Conservation (phyloP, 2,329 filamentous ascomycete species). For the Phialemonium atrogriseum region DNA sequence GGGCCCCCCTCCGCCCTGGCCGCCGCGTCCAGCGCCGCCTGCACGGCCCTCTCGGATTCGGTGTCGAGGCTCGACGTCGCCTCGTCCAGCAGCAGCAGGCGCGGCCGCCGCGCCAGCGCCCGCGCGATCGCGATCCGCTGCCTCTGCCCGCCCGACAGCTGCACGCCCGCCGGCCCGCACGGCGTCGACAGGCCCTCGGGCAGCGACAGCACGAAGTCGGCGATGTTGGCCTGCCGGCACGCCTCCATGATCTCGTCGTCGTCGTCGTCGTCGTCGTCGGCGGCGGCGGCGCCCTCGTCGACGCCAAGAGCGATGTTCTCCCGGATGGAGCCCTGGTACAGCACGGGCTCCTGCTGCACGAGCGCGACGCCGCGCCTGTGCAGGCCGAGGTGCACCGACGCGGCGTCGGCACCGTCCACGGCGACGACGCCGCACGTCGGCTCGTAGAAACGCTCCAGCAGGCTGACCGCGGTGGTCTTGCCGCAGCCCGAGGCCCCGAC, state of each 20-base stretch:
- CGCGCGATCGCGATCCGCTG: constrained; percentile 68
- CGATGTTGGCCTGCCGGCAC: constrained; percentile 45
- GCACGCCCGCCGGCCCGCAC: constrained; percentile 59
- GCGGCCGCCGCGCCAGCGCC: constrained; percentile 58
- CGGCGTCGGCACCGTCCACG: constrained; percentile 23
- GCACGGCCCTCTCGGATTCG: constrained; percentile 57
- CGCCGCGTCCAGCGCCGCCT: constrained; percentile 47
- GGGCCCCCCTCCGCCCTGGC: constrained; percentile 56
- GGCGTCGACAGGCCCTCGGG: constrained; percentile 53
- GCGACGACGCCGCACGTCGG: constrained; percentile 26
- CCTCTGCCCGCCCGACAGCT: constrained; percentile 64
- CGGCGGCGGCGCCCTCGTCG: constrained; percentile 9
- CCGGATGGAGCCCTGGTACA: constrained; percentile 37
- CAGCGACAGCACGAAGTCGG: constrained; percentile 45
- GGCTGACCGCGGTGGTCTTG: constrained; percentile 50
- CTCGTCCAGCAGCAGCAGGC: constrained; percentile 64
- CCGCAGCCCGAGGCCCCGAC: constrained; percentile 51
- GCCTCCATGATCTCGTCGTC: constrained; percentile 31
- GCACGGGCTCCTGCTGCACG: constrained; percentile 28
- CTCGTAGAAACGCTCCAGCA: constrained; percentile 36
- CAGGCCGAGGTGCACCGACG: constrained; percentile 31
- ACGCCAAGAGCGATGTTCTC: constrained; percentile 47
- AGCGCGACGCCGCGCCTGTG: constrained; percentile 36
- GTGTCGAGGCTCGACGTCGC: constrained; percentile 59
- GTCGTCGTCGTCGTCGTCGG: constrained; percentile 5